Evolutionary conservation across 2,329 filamentous ascomycete genomes (phyloP).

Genomic region (Colletotrichum filicis): DNA sequence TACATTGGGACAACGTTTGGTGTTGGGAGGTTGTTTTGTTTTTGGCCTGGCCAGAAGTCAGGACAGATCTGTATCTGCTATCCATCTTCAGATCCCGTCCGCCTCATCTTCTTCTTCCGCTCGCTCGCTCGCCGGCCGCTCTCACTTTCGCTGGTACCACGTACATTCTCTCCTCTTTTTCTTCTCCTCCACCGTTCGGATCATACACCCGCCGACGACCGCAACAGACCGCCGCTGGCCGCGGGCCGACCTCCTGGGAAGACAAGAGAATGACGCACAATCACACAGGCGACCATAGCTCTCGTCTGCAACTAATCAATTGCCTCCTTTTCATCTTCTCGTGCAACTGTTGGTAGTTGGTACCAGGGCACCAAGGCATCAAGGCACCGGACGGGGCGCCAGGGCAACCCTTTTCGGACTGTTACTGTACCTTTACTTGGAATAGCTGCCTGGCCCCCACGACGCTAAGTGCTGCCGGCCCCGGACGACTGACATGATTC

Average conservation of each 20-base stretch:
- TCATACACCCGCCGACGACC: slow-evolving; percentile 8
- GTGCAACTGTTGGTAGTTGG: slow-evolving; percentile 19
- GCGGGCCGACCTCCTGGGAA: slow-evolving; percentile 13
- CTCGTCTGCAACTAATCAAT: slow-evolving; percentile 28
- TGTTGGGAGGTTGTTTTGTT: neutral
- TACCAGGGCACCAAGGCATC: too few relatives aligned
- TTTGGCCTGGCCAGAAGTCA: neutral
- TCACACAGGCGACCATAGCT: slow-evolving; percentile 27
- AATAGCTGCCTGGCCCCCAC: neutral
- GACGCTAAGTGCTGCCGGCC: slow-evolving; percentile 9
- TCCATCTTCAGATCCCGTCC: neutral
- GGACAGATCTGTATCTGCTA: neutral
- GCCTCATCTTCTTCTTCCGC: neutral
- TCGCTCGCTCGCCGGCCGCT: slow-evolving; percentile 4
- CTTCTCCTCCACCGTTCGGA: neutral
- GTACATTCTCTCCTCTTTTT: slow-evolving; percentile 4
- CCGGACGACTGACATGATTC: slow-evolving; percentile 12
- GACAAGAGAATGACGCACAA: slow-evolving; percentile 29
- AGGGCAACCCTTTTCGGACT: slow-evolving; percentile 13
- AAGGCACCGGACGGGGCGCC: neutral
- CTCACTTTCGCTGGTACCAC: slow-evolving; percentile 18
- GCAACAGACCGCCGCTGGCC: slow-evolving; percentile 20
- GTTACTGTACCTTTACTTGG: slow-evolving; percentile 7
- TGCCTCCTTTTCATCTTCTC: slow-evolving; percentile 8
- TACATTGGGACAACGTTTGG: slow-evolving; percentile 2